Conservation (phyloP, 2,329 filamentous ascomycete species). For the Neofusicoccum cordaticola region DNA sequence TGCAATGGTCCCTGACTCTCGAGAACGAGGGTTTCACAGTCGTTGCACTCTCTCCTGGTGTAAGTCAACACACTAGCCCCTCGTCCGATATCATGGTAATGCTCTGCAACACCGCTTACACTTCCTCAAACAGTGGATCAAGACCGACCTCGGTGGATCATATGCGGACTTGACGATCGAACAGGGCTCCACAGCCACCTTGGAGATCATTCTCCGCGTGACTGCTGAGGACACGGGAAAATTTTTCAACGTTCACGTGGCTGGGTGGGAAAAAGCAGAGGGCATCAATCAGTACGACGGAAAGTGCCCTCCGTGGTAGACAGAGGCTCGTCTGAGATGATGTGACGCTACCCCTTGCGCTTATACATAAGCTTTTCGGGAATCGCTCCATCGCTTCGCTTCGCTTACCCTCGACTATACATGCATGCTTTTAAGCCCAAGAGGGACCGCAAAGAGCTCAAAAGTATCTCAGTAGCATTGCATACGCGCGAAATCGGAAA, state of each 20-base stretch:
- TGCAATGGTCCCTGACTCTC: conserved; percentile 41
- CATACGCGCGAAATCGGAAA: too few relatives aligned
- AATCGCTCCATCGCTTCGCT: too few relatives aligned
- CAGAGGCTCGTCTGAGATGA: too few relatives aligned
- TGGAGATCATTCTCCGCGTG: conserved; percentile 45
- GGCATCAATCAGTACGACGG: neutral
- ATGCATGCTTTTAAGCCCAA: too few relatives aligned
- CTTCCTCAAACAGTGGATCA: conserved; percentile 40
- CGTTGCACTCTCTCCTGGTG: conserved; percentile 45
- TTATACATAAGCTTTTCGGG: too few relatives aligned
- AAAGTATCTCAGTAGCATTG: too few relatives aligned
- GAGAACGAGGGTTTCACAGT: conserved; percentile 44
- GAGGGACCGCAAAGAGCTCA: too few relatives aligned
- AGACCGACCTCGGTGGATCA: conserved; percentile 43
- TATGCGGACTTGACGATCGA: conserved; percentile 44
- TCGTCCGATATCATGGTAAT: neutral
- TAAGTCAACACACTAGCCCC: conserved; percentile 26
- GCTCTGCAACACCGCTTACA: neutral
- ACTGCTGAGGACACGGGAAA: conserved; percentile 45
- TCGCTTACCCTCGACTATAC: too few relatives aligned
- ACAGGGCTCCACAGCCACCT: conserved; percentile 37
- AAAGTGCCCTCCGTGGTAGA: neutral
- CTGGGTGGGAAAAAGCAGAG: conserved; percentile 34
- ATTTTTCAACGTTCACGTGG: conserved; percentile 45
- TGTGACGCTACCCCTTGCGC: too few relatives aligned